Conservation (phyloP, 768 basidiomycete species). For the Hypholoma fasciculare region DNA sequence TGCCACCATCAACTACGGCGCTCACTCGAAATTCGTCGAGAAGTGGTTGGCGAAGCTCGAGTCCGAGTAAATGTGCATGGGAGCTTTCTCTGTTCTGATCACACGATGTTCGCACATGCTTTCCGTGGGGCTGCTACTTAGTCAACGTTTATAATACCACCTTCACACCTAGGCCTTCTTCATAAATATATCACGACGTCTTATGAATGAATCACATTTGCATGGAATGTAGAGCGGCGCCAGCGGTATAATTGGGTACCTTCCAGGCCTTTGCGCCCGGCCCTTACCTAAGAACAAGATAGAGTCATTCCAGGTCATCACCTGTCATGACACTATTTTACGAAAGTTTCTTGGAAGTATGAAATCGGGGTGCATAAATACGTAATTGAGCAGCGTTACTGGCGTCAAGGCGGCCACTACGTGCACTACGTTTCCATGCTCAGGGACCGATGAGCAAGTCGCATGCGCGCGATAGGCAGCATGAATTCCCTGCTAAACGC, state of each 20-base stretch:
- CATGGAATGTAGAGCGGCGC: background rate
- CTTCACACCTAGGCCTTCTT: background rate
- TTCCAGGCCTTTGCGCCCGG: background rate
- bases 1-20: slow-evolving; percentile 59
- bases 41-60: slow-evolving; percentile 62
- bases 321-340: too few relatives aligned
- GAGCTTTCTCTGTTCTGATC: background rate
- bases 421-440: too few relatives aligned
- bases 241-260: background rate
- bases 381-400: too few relatives aligned
- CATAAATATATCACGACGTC: background rate
- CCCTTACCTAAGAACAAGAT: background rate
- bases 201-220: background rate
- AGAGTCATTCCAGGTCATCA: background rate
- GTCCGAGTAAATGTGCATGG: slow-evolving; percentile 30
- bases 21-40: slow-evolving; percentile 71
- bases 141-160: background rate
- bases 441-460: too few relatives aligned
- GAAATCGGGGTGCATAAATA: too few relatives aligned
- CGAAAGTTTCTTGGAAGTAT: too few relatives aligned
- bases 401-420: too few relatives aligned
- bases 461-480: too few relatives aligned
- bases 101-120: background rate
- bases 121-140: background rate
- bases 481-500: too few relatives aligned